These are phyloP conservation scores for Hippophae tibetana DNA, from an alignment of 306 rosid species.

Conservation along the genomic window DNA sequence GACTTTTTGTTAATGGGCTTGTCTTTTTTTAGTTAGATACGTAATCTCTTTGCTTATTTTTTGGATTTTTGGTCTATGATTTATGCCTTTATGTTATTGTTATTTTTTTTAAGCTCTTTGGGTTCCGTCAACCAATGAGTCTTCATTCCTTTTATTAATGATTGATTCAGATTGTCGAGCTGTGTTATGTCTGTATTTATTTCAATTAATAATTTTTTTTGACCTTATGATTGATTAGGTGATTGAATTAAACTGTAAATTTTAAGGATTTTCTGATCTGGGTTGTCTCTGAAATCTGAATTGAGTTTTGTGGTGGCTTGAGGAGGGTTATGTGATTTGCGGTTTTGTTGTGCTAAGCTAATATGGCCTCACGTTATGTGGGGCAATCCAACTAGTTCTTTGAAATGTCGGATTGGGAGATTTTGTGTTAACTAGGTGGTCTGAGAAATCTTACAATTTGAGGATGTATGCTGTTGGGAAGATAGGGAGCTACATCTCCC, in stretches of 20 bases:
- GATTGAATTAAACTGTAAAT: slow-evolving; percentile 1
- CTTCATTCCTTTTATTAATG: too few relatives aligned
- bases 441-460: slow-evolving; percentile 11
- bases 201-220: too few relatives aligned
- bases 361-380: slow-evolving; percentile 9
- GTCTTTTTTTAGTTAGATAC: too few relatives aligned
- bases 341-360: background rate
- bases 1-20: too few relatives aligned
- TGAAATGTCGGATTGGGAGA: slow-evolving; percentile 12
- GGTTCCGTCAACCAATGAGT: too few relatives aligned
- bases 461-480: slow-evolving; percentile 85
- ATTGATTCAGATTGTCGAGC: too few relatives aligned
- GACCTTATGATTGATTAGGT: background rate
- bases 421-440: slow-evolving; percentile 4
- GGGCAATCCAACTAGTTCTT: slow-evolving; percentile 8
- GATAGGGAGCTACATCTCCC: slow-evolving; percentile 64
- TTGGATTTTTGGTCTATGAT: too few relatives aligned
- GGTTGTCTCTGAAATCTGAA: slow-evolving; percentile 5
- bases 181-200: too few relatives aligned
- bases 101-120: too few relatives aligned
- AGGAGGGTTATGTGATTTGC: background rate
- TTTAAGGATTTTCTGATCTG: slow-evolving; percentile 10
- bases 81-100: too few relatives aligned
- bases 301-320: slow-evolving; percentile 4
- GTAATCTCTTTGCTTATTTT: too few relatives aligned